Evolutionary conservation across 768 basidiomycete genomes (phyloP).

Genomic region (Hortiboletus flavorubellus): DNA sequence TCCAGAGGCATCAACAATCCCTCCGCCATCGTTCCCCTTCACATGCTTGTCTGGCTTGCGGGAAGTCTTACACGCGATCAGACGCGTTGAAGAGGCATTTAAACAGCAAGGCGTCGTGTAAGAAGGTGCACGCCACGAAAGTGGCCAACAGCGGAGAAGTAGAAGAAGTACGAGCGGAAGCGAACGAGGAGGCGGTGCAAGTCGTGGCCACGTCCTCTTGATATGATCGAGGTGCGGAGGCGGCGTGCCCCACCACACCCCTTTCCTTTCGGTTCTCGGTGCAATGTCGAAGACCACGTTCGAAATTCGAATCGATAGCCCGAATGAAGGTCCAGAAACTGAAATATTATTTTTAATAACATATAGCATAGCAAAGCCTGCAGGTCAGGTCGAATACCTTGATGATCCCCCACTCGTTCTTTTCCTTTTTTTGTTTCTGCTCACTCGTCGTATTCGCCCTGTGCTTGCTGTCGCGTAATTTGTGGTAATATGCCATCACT

Average conservation of each 20-base stretch:
- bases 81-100: conserved; percentile 35
- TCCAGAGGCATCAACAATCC: conserved; percentile 28
- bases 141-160: neutral
- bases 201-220: conserved; percentile 1
- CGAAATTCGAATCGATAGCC: neutral
- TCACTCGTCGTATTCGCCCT: neutral
- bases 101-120: conserved; percentile 27
- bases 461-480: neutral
- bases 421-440: neutral
- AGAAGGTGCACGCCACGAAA: conserved; percentile 21
- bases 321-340: neutral
- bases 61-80: conserved; percentile 27
- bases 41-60: conserved; percentile 22
- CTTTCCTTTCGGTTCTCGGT: neutral
- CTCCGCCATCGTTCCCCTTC: conserved; percentile 27
- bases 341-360: neutral
- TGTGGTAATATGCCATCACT: neutral
- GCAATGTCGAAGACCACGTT: neutral
- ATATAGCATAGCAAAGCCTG: neutral
- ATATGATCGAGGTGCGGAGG: conserved; percentile 16
- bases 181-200: conserved; percentile 17
- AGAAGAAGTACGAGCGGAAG: conserved; percentile 14
- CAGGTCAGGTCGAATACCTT: conserved; percentile 4
- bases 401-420: neutral
- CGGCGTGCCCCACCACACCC: conserved; percentile 14